Base-by-base conservation (phyloP, 2,329 filamentous ascomycete genomes). In the Colletotrichum navitas region DNA sequence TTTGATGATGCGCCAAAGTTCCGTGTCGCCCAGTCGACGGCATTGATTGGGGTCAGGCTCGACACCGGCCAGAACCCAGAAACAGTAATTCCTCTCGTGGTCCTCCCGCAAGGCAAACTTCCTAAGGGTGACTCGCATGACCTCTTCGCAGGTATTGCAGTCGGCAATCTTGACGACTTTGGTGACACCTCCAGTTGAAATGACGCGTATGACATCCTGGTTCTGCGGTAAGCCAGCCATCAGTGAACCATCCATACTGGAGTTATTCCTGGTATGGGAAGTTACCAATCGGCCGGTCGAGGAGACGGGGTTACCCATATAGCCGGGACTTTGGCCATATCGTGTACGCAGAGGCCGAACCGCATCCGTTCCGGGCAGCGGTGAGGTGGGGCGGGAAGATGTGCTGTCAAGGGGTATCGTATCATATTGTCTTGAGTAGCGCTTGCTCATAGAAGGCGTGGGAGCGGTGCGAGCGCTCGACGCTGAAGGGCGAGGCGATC, bases 61-160 rank as follows among this genome's bases (percentile, higher is more conserved):
- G 49, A 94, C 85, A 62, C 95, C 95, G 75, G 94, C 92, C 70
- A 98, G 86, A 1, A 97, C 92, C 86, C 96, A 98, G 83, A 99
- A 98, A 84, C 95, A 98, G 83, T 97, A 98, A 78, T 97, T 97
- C 77, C 94, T 90, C 79, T 96, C 93, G 77, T 98, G 94, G 74
- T 95, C 93, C 78, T 97, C 94, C 29, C 94, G 93, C 39, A 97
- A 87, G 51, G 91, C 91, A 74, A 97, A 93, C 80, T 98, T 98
- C 75, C 92, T 90, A 55, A 98, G 83, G 0, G 96, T 97, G 72
- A 94, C 92, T 56, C 94, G 88, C 85, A 98, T 95, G 63, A 98
- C 93, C 75, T 98, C 94, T 77, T 98, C 96, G 72, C 94, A 93
- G 6, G 93, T 96, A 78, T 91, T 94, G 86, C 95, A 98, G 74